Base-by-base conservation (phyloP, 192 early-diverging fungal genomes). In the Umbelopsis sp. region DNA sequence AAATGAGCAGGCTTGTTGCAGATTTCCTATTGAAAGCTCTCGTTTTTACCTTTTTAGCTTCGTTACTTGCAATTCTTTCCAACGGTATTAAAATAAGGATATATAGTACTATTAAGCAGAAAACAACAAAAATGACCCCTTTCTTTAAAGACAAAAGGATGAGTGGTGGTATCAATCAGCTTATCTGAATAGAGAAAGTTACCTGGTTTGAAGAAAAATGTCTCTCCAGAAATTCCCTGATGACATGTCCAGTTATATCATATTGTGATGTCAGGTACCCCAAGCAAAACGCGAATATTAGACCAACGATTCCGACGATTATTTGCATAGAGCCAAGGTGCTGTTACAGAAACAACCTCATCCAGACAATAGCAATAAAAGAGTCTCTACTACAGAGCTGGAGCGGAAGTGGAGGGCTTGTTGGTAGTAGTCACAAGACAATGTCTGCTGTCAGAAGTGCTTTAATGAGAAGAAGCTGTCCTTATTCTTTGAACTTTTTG, bases 211-310 rank as follows among this genome's bases (percentile, higher is more conserved):
- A 61, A 35, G 55, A 61, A 3, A 61, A 25, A 16, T 25, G 27
- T 13, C 12, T 30, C 27, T 61, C 55, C 35, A 61, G 15, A 61
- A 61, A 61, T 35, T 61, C 55, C 30, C 30, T 30, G 18, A 61
- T 35, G 27, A 61, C 55, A 61, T 25, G 27, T 22, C 55, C 55
- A n/a, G 33, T 37, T 61, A 61, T 16, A 33, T 30, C 55, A 35
- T 61, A 61, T 18, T 61, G 55, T 61, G 55, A 61, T 61, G 55
- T 61, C 55, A 61, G 33, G 33, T 61, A 61, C 55, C 55, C 55
- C 55, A 61, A 18, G 55, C 55, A 33, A 61, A 61, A 61, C 27
- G 55, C 55, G 55, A 61, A 11, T 33, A 35, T 61, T 30, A 61
- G 33, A 1, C 55, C 55, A 61, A 61, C 27, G 55, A 61, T 61